Percentiles rank a stretch among this genome's conserved stretches.
Conservation (phyloP, 495 filamentous ascomycete genomes). For the Penicillium cataractarum region DNA sequence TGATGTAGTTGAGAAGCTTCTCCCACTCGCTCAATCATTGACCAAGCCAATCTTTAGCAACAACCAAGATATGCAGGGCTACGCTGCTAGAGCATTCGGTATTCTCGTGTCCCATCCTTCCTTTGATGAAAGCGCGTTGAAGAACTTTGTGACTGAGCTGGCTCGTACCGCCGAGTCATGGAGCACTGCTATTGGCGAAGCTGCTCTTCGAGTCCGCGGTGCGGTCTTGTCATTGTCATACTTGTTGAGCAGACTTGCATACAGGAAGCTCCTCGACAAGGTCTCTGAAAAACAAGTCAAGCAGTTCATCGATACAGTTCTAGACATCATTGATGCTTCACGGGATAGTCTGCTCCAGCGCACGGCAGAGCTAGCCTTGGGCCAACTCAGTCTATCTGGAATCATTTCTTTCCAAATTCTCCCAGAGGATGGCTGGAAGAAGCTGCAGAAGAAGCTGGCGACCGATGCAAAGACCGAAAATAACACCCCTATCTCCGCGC, state of each 20-base stretch:
- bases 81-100: constrained; percentile 73
- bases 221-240: constrained; percentile 60
- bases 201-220: constrained; percentile 63
- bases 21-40: constrained; percentile 52
- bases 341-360: constrained; percentile 61
- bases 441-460: constrained; percentile 60
- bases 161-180: constrained; percentile 48
- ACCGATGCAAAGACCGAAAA: constrained; percentile 75
- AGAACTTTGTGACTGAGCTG: constrained; percentile 45
- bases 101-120: constrained; percentile 71
- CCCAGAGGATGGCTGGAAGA: constrained; percentile 39
- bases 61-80: constrained; percentile 62
- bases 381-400: constrained; percentile 74
- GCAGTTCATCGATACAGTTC: constrained; percentile 42
- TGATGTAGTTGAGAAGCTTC: constrained; percentile 52
- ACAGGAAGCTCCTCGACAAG: constrained; percentile 42
- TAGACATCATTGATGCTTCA: constrained; percentile 52
- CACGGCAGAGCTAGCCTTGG: constrained; percentile 65
- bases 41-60: constrained; percentile 67
- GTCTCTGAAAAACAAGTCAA: constrained; percentile 38
- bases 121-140: constrained; percentile 38
- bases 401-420: constrained; percentile 52
- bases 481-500: constrained; percentile 73
- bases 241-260: constrained; percentile 61
- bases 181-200: constrained; percentile 62